Base-by-base conservation (phyloP, 2,329 filamentous ascomycete genomes). In the Talaromyces sp. region DNA sequence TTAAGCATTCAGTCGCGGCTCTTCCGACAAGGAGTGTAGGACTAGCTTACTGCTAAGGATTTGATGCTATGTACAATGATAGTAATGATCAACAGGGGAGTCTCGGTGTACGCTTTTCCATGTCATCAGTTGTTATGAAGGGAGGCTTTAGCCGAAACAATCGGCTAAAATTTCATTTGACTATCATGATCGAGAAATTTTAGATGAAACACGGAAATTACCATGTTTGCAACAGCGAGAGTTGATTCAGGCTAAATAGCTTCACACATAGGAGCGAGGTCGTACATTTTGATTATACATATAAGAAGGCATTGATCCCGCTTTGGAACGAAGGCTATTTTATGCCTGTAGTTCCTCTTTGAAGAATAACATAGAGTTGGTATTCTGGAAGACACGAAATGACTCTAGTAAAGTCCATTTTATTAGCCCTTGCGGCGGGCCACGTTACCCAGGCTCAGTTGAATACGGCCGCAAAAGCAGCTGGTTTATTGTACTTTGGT, bases 401-500 rank as follows among this genome's bases (percentile, higher is more conserved):
- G 60, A 33, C 22, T 54, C 33, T 17, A 27, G n/a, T 41, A 19
- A 62, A 54, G 33, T 15, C 31, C 7, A 15, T 62, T 43, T 1
- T 54, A 33, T 15, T 62, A 22, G 47, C 33, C 8, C 47, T 62
- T 43, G 45, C 47, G 13, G 33, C 10, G 8, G 45, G 45, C 8
- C 60, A 62, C 8, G 3, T 62, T 62, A 47, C 19, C 5, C 45
- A 52, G n/a, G 60, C 60, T 41, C 60, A 62, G 33, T 52, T 62
- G 25, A 47, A 75, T 13, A 69, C 70, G 6, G 71, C 74, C 72
- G 86, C 86, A 57, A 80, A 83, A 66, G 80, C 80, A 61, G 84
- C 85, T 47, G 87, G 86, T 22, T 80, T 85, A 67, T 72, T 82
- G 68, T 83, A 85, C 69, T 85, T 87, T 45, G 75, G 85, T 49